Conservation (phyloP, 257 asterid species). For the Scutellaria minor region DNA sequence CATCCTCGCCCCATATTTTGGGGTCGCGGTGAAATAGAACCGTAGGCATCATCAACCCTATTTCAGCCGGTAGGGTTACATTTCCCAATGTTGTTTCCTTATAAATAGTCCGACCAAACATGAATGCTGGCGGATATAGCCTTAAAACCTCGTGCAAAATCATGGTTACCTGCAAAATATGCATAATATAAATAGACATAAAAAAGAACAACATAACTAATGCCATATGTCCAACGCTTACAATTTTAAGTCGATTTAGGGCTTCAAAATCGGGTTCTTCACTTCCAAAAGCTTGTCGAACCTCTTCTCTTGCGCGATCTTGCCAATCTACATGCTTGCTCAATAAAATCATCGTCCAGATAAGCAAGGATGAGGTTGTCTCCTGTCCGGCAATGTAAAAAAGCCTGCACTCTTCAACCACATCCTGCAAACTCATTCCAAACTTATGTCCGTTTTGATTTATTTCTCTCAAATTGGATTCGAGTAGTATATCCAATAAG, state of each 20-base stretch:
- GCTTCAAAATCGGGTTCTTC: constrained; percentile 46
- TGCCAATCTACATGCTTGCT: constrained; percentile 57
- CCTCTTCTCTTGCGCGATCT: constrained; percentile 59
- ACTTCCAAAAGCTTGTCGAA: constrained; percentile 39
- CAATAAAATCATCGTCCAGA: constrained; percentile 61
- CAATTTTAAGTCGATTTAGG: constrained; percentile 47
- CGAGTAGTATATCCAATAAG: constrained; percentile 46
- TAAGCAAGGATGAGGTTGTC: constrained; percentile 55
- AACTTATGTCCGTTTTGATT: constrained; percentile 39
- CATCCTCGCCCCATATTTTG: constrained; percentile 60
- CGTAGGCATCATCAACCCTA: constrained; percentile 39
- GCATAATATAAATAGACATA: neutral
- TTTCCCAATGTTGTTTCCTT: constrained; percentile 46
- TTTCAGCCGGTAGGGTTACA: constrained; percentile 46
- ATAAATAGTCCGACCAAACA: constrained; percentile 21
- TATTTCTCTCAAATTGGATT: constrained; percentile 51
- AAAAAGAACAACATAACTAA: no score
- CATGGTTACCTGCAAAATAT: constrained; percentile 50
- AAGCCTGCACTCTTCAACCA: constrained; percentile 64
- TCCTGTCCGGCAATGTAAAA: constrained; percentile 70
- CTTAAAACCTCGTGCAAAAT: constrained; percentile 61
- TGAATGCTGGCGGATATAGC: constrained; percentile 49
- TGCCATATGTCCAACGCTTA: constrained; percentile 28
- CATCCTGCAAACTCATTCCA: constrained; percentile 51
- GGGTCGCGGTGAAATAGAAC: constrained; percentile 48